Conservation (phyloP, 176 grass and related monocot genomes). For the Ampelocalamus luodianensis region DNA sequence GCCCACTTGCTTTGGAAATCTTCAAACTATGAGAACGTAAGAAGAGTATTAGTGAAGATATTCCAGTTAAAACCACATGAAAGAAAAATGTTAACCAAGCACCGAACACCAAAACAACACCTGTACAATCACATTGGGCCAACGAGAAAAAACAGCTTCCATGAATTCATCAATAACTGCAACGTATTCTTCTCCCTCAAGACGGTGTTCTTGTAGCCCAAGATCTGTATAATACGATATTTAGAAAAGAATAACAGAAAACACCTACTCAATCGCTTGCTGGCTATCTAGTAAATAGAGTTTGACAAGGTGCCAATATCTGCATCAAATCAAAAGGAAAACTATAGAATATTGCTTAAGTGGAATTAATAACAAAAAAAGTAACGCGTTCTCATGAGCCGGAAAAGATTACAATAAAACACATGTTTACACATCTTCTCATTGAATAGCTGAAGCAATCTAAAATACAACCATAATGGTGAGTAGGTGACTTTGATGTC, state of each 20-base stretch:
- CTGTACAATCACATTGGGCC: conserved; percentile 99
- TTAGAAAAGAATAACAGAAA: conserved; percentile 43
- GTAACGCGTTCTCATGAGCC: not conserved
- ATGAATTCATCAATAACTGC: conserved; percentile 99
- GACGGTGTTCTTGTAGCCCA: conserved; percentile 86
- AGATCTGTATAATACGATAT: conserved; percentile 56
- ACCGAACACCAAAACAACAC: conserved; percentile 45
- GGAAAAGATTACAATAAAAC: not conserved
- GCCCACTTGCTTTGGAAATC: conserved; percentile 99
- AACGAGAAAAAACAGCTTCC: conserved; percentile 93
- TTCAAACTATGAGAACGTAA: conserved; percentile 76
- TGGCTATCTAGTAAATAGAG: conserved; percentile 32
- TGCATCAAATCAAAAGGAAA: conserved; percentile 30
- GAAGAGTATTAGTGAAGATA: conserved; percentile 9
- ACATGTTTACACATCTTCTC: not conserved
- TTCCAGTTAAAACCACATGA: conserved; percentile 20
- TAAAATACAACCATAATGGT: conserved; percentile 19
- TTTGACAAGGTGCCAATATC: conserved; percentile 31
- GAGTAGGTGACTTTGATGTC: conserved; percentile 11
- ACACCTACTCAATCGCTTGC: conserved; percentile 12
- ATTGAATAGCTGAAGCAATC: not conserved
- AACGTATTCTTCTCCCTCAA: conserved; percentile 96
- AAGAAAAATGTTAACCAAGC: conserved; percentile 13
- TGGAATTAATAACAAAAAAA: not conserved
- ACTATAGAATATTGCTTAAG: conserved; percentile 21